phyloP scores from a whole-genome alignment of 768 basidiomycete species.

The Calocera viscosa region DNA sequence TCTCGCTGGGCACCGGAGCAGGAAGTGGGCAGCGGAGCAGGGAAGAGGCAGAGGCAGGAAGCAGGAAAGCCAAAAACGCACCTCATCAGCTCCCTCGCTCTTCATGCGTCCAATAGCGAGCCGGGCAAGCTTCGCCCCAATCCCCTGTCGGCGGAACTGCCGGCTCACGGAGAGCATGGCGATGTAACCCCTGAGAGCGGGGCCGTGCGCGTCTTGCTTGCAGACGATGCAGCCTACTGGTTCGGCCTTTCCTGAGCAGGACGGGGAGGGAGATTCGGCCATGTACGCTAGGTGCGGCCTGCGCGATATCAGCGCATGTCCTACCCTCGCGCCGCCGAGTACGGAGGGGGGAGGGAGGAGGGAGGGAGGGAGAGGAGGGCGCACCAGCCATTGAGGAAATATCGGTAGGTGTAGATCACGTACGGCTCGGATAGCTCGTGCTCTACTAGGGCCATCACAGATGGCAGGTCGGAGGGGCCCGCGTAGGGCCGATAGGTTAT shows the following conservation, averaged over 20 bases:
- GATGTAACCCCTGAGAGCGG: conserved; percentile 83
- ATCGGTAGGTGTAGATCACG: conserved; percentile 90
- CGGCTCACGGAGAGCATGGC: conserved; percentile 91
- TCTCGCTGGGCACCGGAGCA: too few species aligned
- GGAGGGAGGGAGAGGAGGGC: conserved; percentile 26
- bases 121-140: conserved; percentile 77
- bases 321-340: conserved; percentile 23
- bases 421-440: conserved; percentile 91
- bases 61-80: conserved; percentile 27
- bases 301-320: conserved; percentile 21
- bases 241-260: conserved; percentile 25
- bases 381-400: conserved; percentile 93
- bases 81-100: conserved; percentile 72
- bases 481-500: conserved; percentile 60
- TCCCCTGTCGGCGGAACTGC: conserved; percentile 76
- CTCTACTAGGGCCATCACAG: conserved; percentile 79
- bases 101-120: conserved; percentile 80
- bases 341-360: conserved; percentile 10
- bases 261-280: conserved; percentile 10
- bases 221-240: conserved; percentile 91
- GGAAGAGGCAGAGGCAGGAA: too few species aligned
- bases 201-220: conserved; percentile 84
- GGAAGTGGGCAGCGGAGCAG: too few species aligned
- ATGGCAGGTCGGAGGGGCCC: conserved; percentile 65
- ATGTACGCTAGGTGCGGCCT: conserved; percentile 88